These are phyloP conservation scores for Hypoxylon lienhwacheense DNA, from an alignment of 495 filamentous ascomycete genomes.

Conservation along the genomic window DNA sequence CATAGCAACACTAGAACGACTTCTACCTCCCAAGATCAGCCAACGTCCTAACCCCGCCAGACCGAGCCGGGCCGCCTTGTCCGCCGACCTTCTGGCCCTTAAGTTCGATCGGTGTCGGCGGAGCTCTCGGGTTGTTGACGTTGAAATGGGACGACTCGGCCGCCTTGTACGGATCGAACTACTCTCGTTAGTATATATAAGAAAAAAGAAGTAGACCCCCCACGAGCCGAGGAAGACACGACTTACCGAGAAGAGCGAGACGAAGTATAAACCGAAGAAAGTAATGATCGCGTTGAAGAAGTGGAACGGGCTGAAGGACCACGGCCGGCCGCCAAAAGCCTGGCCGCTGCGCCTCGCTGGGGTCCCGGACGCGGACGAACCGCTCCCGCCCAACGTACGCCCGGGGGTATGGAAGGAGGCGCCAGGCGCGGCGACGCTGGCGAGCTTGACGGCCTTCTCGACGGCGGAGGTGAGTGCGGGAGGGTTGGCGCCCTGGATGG, in stretches of 20 bases:
- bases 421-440: slow-evolving; percentile 50
- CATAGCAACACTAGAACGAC: background rate
- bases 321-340: slow-evolving; percentile 41
- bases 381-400: slow-evolving; percentile 42
- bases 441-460: slow-evolving; percentile 67
- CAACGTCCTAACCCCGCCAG: slow-evolving; percentile 48
- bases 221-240: background rate
- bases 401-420: slow-evolving; percentile 47
- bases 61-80: slow-evolving; percentile 32
- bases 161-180: slow-evolving; percentile 68
- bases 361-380: slow-evolving; percentile 2
- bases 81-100: slow-evolving; percentile 26
- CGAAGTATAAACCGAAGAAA: slow-evolving; percentile 64
- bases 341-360: slow-evolving; percentile 29
- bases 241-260: slow-evolving; percentile 57
- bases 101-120: slow-evolving; percentile 16
- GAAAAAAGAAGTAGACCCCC: background rate
- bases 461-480: slow-evolving; percentile 72
- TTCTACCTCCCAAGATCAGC: slow-evolving; percentile 37
- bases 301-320: slow-evolving; percentile 44
- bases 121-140: slow-evolving; percentile 43
- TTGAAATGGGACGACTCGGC: slow-evolving; percentile 68
- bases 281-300: slow-evolving; percentile 52
- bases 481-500: slow-evolving; percentile 78
- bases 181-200: slow-evolving; percentile 4